Percentiles rank a stretch among this genome's conserved stretches.
Conservation (phyloP, 345 rosid genomes). For the Populus ilicifolia region DNA sequence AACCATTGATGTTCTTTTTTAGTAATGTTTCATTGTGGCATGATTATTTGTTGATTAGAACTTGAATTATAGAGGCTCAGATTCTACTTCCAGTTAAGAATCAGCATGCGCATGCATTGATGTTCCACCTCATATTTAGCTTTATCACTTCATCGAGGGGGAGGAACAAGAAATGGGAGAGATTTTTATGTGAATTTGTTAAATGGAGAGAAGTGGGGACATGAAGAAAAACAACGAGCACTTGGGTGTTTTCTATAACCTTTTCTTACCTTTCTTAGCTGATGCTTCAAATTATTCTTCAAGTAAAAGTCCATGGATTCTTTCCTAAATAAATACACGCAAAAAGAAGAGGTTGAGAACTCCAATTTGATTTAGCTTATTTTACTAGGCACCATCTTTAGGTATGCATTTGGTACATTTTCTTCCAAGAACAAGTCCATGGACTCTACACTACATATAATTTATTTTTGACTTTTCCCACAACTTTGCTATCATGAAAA, state of each 20-base stretch:
- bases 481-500: constrained; percentile 14
- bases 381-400: neutral
- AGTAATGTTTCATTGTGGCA: neutral
- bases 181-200: neutral
- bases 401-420: neutral
- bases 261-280: neutral
- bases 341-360: neutral
- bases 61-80: neutral
- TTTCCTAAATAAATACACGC: neutral
- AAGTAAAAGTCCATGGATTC: neutral
- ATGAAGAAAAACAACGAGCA: neutral
- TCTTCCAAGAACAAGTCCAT: neutral
- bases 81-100: neutral
- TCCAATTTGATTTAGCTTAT: neutral
- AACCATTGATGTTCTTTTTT: neutral
- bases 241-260: neutral
- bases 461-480: neutral
- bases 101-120: neutral
- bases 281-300: neutral
- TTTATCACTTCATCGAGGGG: neutral
- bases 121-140: neutral
- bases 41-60: neutral
- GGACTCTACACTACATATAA: neutral
- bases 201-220: neutral
- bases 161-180: neutral